Base-by-base conservation (phyloP, 2,329 filamentous ascomycete species). In the Cercospora nicotianae region DNA sequence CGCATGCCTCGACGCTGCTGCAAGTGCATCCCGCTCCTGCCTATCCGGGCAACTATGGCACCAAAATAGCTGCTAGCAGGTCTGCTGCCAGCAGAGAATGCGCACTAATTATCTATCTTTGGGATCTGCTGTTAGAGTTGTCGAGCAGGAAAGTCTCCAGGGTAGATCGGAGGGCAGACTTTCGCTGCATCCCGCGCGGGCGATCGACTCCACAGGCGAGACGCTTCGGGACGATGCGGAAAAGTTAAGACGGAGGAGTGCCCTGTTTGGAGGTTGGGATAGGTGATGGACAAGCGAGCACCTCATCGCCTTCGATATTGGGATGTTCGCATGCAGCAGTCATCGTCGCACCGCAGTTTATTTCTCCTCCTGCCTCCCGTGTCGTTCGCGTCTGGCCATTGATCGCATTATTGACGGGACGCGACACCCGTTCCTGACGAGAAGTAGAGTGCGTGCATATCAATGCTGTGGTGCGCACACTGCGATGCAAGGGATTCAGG, bases 371-470 rank as follows among this genome's bases (percentile, higher is more conserved):
- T 13, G 20, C 23, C 45, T 60, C 45, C 53, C 23, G 59, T 65
- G 48, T 60, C 28, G 58, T 55, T 12, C 12, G 60, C 45, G 63
- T 62, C 65, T 64, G 48, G 57, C 64, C 55, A 65, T 33, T 57
- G 42, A 12, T 1, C n/a, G n/a, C n/a, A 18, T 10, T 3, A 48
- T 67, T 28, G 57, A 23, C 68, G 66, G 59, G 63, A 72, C 68
- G 68, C 68, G 68, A 72, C 66, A 67, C 58, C 64, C 60, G 70
- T 69, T 67, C 67, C 69, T 72, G 70, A 67, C 62, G 67, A 64
- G 61, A 45, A 64, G n/a, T 42, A 67, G 58, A 74, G 73, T 72
- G 73, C 72, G 68, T 69, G 72, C 72, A 73, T 69, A n/a, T 36
- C 63, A 30, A 53, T 26, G 20, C 60, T 59, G 63, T 63, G 73